Base-by-base conservation (phyloP, 108 stramenopile genomes). In the Thalassiosira profunda region DNA sequence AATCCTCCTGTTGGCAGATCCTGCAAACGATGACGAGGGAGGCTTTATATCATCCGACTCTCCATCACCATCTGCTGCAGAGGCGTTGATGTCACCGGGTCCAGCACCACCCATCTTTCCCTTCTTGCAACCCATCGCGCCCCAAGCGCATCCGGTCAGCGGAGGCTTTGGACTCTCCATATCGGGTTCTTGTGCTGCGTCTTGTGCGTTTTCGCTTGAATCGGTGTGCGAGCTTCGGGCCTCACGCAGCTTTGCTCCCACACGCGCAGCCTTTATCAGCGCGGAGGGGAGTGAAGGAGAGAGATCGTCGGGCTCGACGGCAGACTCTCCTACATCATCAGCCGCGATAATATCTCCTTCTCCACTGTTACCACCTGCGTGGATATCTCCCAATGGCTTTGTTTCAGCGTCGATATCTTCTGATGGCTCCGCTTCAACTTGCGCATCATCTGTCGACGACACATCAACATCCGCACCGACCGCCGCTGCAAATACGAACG, bases 91-190 rank as follows among this genome's bases (percentile, higher is more conserved):
- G 3, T 20, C 26, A 11, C 51, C 51, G 29, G 51, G n/a, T n/a
- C 31, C 4, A 26, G 40, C 12, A 17, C 42, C 8, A 58, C 58
- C 12, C 69, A 34, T 15, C 30, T 49, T 35, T n/a, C 66, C 74
- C 18, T 67, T 67, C 20, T 67, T 67, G 29, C 74, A 76, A 4
- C 74, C 74, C 21, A 55, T 48, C 4, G 48, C 26, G 6, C 74
- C 74, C 74, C 74, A 76, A 12, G 52, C 51, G 47, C 70, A 72
- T 12, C 70, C 70, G 17, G 70, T 62, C 40, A 55, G 36, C 1
- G 51, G 36, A 41, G 60, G 46, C 35, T 53, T 72, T 31, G 36
- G 35, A 35, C n/a, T 18, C 23, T 12, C 29, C 35, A 58, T 37
- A 40, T 18, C 56, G 41, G 56, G 25, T 37, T 67, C 41, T 25